phyloP scores from a whole-genome alignment of 768 basidiomycete genomes.

The Mycena sanguinolenta region DNA sequence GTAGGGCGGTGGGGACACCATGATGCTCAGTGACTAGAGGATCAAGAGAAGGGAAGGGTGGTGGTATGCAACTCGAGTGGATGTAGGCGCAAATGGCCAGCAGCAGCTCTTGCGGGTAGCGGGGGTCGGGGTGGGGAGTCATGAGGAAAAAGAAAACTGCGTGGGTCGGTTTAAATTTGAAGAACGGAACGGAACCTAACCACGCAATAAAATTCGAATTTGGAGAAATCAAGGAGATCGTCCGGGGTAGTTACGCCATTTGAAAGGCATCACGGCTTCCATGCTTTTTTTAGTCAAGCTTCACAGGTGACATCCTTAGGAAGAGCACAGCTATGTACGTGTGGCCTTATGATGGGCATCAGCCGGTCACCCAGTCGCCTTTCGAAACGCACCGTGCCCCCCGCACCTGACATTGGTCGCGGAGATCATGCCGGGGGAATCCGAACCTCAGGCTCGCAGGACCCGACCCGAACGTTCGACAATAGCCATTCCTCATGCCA shows the following conservation, averaged over 20 bases:
- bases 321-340: too few species aligned
- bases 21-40: conserved; percentile 67
- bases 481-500: background rate
- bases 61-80: conserved; percentile 72
- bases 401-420: conserved; percentile 14
- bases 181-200: conserved; percentile 27
- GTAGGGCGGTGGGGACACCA: conserved; percentile 71
- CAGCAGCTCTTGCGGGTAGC: conserved; percentile 81
- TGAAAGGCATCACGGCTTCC: background rate
- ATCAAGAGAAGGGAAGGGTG: conserved; percentile 73
- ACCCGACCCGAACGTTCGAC: background rate
- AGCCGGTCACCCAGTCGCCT: too few species aligned
- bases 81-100: conserved; percentile 80
- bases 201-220: conserved; percentile 5
- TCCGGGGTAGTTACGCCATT: conserved; percentile 13
- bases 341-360: too few species aligned
- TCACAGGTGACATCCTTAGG: background rate
- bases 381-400: background rate
- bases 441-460: background rate
- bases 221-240: conserved; percentile 10
- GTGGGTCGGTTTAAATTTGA: conserved; percentile 4
- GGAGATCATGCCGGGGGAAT: conserved; percentile 4
- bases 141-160: conserved; percentile 37
- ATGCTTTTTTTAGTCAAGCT: background rate
- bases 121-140: conserved; percentile 49